These are phyloP conservation scores for Hypoxylon rickii DNA, from an alignment of 495 filamentous ascomycete genomes.

Conservation along the genomic window DNA sequence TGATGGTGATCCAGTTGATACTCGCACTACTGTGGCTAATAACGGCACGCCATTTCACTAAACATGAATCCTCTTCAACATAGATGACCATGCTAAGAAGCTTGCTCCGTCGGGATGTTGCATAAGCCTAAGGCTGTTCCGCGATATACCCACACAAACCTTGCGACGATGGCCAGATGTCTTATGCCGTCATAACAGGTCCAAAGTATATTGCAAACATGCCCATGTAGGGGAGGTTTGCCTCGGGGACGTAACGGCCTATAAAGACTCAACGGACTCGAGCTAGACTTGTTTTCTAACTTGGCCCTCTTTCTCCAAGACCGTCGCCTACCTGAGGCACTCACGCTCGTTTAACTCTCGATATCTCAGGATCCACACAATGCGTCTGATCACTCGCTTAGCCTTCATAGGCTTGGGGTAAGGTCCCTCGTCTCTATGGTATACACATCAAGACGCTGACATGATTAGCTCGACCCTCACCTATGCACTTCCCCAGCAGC, in stretches of 20 bases:
- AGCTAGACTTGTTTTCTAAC: background rate
- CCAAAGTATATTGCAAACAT: background rate
- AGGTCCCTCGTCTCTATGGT: background rate
- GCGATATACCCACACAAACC: constrained; percentile 18
- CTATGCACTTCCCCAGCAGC: constrained; percentile 24
- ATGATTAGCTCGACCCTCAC: constrained; percentile 19
- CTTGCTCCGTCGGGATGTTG: constrained; percentile 27
- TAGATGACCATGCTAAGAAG: constrained; percentile 11
- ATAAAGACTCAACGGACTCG: constrained; percentile 19
- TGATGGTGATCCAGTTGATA: constrained; percentile 9
- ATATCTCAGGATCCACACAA: constrained; percentile 11
- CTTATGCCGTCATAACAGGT: constrained; percentile 16
- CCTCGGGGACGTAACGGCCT: background rate
- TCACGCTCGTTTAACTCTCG: constrained; percentile 30
- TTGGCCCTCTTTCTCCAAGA: background rate
- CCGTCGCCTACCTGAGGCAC: constrained; percentile 13
- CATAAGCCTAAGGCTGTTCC: constrained; percentile 20
- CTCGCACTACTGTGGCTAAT: constrained; percentile 9
- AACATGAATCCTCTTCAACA: constrained; percentile 12
- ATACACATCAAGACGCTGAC: constrained; percentile 14
- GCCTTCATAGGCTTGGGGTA: constrained; percentile 35
- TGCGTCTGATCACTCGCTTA: constrained; percentile 28
- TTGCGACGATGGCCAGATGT: constrained; percentile 11
- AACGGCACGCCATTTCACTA: constrained; percentile 1
- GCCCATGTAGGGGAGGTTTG: background rate